Conservation (phyloP, 345 rosid genomes). For the Eucalyptus tenuipes region DNA sequence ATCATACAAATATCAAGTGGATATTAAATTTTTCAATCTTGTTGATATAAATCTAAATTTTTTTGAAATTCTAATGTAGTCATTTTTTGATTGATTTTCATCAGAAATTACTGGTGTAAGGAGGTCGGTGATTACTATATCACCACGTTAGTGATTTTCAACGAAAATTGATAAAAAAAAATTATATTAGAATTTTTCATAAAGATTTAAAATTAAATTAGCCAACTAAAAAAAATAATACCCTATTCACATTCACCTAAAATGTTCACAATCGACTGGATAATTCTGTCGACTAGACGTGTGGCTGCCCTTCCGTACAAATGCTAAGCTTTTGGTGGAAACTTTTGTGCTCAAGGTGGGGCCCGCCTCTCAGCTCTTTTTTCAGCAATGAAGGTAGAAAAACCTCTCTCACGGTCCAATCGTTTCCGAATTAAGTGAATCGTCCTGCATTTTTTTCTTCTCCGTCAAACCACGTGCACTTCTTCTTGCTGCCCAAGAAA, state of each 20-base stretch:
- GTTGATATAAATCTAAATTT: not conserved
- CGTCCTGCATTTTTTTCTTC: not conserved
- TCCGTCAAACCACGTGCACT: not conserved
- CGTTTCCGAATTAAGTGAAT: not conserved
- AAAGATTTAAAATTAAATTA: too few species aligned
- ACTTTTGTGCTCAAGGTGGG: not conserved
- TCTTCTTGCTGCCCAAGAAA: not conserved
- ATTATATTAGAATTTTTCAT: fast-evolving
- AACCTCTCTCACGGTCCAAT: not conserved
- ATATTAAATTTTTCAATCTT: not conserved
- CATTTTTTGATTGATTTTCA: not conserved
- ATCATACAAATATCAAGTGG: not conserved
- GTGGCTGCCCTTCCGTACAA: not conserved
- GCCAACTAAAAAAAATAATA: too few species aligned
- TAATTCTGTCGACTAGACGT: not conserved
- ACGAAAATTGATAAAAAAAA: not conserved
- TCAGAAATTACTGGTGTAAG: fast-evolving
- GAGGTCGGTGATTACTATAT: not conserved
- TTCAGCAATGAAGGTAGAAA: not conserved
- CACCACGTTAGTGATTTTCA: fast-evolving
- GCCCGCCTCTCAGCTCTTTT: not conserved
- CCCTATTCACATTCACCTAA: too few species aligned
- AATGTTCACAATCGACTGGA: not conserved
- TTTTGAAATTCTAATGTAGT: fast-evolving
- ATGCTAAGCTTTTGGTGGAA: not conserved